These are phyloP conservation scores for Pachysandra terminalis DNA, from an alignment of 164 flowering plant species.

Conservation along the genomic window DNA sequence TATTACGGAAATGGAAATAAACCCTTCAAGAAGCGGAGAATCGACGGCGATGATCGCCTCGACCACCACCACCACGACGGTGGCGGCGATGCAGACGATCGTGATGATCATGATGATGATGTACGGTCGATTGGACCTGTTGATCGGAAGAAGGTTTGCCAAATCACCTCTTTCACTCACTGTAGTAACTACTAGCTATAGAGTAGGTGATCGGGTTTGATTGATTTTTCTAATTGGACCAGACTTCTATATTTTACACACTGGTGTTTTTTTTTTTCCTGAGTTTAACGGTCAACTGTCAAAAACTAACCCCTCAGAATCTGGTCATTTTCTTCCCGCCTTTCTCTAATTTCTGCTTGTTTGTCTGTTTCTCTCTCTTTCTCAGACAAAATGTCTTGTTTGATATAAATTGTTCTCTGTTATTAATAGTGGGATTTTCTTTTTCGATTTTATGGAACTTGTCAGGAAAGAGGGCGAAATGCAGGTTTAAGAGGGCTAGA, in stretches of 20 bases:
- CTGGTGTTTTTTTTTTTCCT: conserved; percentile 3
- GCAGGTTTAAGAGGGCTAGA: conserved; percentile 24
- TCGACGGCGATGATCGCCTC: too few species aligned
- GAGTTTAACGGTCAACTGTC: conserved; percentile 61
- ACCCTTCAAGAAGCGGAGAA: conserved; percentile 48
- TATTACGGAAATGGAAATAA: conserved; percentile 25
- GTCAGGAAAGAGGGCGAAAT: conserved; percentile 34
- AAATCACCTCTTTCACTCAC: conserved; percentile 1
- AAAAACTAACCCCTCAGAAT: conserved; percentile 45
- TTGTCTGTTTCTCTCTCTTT: conserved; percentile 24
- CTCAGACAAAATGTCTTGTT: conserved; percentile 9
- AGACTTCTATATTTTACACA: conserved; percentile 20
- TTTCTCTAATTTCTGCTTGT: conserved; percentile 14
- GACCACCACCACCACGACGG: too few species aligned
- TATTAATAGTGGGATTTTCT: neutral
- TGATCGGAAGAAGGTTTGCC: conserved; percentile 12
- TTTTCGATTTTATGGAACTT: neutral
- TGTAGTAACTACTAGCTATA: too few species aligned
- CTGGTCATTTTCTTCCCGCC: conserved; percentile 32
- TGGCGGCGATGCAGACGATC: conserved; percentile 25
- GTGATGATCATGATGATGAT: conserved; percentile 16
- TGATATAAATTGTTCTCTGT: neutral
- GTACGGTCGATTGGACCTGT: conserved; percentile 20
- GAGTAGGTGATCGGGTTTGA: too few species aligned
- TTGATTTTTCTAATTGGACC: conserved; percentile 34